Evolutionary conservation across 345 rosid species (phyloP), one percentile per base, ranked within the genome.

Genomic region (Populus euphratica): DNA sequence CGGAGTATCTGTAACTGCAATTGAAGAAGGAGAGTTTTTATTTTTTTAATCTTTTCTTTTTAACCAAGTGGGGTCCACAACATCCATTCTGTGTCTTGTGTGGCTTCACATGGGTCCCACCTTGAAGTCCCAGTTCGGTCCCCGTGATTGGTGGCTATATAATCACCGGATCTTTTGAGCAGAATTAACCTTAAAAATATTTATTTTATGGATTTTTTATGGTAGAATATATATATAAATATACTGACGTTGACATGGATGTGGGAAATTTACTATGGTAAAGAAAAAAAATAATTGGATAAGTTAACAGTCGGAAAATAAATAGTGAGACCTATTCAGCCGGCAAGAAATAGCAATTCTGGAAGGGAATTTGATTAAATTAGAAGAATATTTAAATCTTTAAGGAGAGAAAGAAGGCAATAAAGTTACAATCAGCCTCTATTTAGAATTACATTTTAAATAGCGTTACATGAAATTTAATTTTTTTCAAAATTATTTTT

Each of bases 111-210:
- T 20, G 59, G 59, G 59, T 7, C 59, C 59, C n/a, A 52, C 59
- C 39, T 8, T 31, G 56, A 10, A 21, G 61, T 72, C 6, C 52
- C 50, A 31, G 67, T 59, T 78, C 35, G 2, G 41, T 44, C 20
- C 23, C 82, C 82, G 78, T 69, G 82, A 79, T 74, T 74, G 77
- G 74, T 59, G 82, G 67, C 16, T 17, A 16, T 20, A 43, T n/a
- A 43, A 27, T 33, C 41, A 49, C 23, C 33, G 69, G 13, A 33
- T 72, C 14, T 54, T 12, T 21, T 8, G 36, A 23, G 14, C 59
- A 18, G 59, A 52, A 52, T 18, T 2, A 52, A 10, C 44, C 3
- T 41, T 41, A 41, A 41, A 41, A 41, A 41, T 41, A 4, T 33
- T 33, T 33, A 33, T 33, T 33, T 33, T 39, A 12, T 44, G 50